phyloP scores from a whole-genome alignment of 1,284 basidiomycete species.

The Inonotus hispidus region DNA sequence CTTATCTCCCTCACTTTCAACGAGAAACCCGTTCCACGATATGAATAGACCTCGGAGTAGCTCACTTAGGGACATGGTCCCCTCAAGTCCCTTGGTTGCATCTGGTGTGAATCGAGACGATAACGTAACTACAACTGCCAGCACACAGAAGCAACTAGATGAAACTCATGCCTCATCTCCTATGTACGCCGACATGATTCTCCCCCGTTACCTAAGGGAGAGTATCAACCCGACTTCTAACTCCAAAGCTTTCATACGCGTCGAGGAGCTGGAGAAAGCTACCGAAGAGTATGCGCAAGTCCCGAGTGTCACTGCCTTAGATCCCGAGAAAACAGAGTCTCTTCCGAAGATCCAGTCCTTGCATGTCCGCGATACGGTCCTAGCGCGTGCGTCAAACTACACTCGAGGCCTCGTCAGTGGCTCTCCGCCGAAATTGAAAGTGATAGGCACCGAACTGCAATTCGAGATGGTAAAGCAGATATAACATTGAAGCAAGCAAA shows the following conservation, averaged over 20 bases:
- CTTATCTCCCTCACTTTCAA: not conserved
- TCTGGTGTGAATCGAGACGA: not conserved
- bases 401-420: not conserved
- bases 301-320: not conserved
- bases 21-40: not conserved
- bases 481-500: too few relatives aligned
- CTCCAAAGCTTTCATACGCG: not conserved
- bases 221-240: not conserved
- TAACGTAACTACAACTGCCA: not conserved
- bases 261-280: not conserved
- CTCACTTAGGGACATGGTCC: not conserved
- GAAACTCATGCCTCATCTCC: not conserved
- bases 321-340: not conserved
- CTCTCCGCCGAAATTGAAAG: not conserved
- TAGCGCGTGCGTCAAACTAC: conserved; percentile 5
- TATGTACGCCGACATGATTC: conserved; percentile 4
- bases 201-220: conserved; percentile 1
- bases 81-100: not conserved
- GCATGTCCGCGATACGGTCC: not conserved
- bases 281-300: not conserved
- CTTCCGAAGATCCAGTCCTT: not conserved
- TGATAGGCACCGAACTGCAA: not conserved
- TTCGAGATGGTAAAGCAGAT: conserved; percentile 5
- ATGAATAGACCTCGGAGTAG: not conserved
- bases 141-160: not conserved